A percentile compares a stretch with the other conserved stretches of the same genome.
These are phyloP conservation scores for Prototheca wickerhamii DNA, from an alignment of 163 green algal genomes.

Conservation along the genomic window DNA sequence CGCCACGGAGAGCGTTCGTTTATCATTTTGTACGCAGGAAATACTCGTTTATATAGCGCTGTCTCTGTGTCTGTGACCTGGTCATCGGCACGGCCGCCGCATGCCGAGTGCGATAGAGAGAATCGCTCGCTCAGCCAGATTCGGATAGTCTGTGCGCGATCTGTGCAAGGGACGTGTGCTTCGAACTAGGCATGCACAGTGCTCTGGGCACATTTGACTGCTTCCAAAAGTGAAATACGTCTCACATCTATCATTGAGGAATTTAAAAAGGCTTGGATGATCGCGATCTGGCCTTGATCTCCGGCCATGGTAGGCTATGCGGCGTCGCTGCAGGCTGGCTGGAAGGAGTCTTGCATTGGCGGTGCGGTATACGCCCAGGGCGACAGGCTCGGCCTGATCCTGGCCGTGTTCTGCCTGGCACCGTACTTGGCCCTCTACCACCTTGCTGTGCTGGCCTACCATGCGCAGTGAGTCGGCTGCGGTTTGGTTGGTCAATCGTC, in stretches of 20 bases:
- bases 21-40: too few relatives aligned
- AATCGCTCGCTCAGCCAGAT: too few relatives aligned
- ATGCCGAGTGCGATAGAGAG: too few relatives aligned
- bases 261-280: slow-evolving; percentile 1
- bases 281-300: neutral
- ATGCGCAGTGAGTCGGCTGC: neutral
- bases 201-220: neutral
- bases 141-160: too few relatives aligned
- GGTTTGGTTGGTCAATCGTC: neutral
- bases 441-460: neutral
- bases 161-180: too few relatives aligned
- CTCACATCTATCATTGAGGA: too few relatives aligned
- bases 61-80: too few relatives aligned
- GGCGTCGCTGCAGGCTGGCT: neutral
- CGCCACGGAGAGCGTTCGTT: too few relatives aligned
- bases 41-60: too few relatives aligned
- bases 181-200: too few relatives aligned
- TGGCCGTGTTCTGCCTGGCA: neutral
- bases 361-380: neutral
- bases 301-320: neutral
- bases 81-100: too few relatives aligned
- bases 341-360: neutral
- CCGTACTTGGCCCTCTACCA: slow-evolving; percentile 1
- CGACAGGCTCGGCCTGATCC: neutral
- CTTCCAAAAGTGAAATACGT: too few relatives aligned